These are phyloP conservation scores for Camellia lanceoleosa DNA, from an alignment of 148 eudicot genomes.

Conservation along the genomic window DNA sequence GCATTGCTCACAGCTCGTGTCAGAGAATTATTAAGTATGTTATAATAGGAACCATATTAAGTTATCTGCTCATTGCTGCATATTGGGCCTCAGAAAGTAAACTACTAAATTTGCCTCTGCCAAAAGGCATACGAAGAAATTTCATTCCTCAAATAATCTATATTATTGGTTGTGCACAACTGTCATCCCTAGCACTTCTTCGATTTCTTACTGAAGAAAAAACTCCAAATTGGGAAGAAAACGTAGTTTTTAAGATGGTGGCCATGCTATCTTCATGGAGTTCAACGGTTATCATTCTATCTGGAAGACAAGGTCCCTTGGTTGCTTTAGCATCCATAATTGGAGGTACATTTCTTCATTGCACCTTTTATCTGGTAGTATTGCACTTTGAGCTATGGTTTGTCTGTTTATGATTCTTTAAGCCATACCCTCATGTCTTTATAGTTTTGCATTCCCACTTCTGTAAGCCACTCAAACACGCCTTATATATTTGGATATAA, in stretches of 20 bases:
- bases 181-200: constrained; percentile 45
- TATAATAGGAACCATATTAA: constrained; percentile 48
- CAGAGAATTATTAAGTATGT: constrained; percentile 45
- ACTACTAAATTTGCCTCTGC: constrained; percentile 32
- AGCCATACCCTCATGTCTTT: background rate
- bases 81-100: constrained; percentile 66
- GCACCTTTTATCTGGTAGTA: background rate
- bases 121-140: constrained; percentile 36
- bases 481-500: background rate
- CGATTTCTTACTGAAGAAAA: constrained; percentile 34
- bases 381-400: background rate
- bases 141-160: constrained; percentile 66
- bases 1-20: constrained; percentile 27
- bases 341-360: constrained; percentile 58
- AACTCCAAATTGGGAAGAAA: constrained; percentile 36
- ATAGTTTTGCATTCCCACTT: background rate
- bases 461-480: background rate
- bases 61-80: constrained; percentile 59
- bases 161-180: constrained; percentile 58
- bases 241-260: constrained; percentile 42
- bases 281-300: constrained; percentile 66
- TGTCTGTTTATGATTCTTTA: background rate
- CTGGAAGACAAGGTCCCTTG: constrained; percentile 87
- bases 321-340: constrained; percentile 58
- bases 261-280: constrained; percentile 82